Conservation (phyloP, 768 basidiomycete species). For the Xerocomus potaroensis region DNA sequence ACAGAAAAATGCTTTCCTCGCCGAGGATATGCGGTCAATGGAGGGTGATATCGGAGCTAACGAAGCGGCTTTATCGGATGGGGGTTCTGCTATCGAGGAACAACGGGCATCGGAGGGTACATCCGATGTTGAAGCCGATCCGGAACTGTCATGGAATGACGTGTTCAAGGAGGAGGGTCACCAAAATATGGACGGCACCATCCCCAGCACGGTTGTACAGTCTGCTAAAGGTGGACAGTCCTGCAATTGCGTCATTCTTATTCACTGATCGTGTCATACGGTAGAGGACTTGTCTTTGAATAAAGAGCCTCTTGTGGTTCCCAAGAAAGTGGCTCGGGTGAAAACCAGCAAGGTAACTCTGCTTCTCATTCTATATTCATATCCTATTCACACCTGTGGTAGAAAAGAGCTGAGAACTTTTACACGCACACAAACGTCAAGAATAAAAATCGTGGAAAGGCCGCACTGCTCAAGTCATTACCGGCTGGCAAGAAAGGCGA, state of each 20-base stretch:
- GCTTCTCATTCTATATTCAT: neutral
- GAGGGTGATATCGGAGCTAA: slow-evolving; percentile 44
- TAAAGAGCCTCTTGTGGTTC: slow-evolving; percentile 30
- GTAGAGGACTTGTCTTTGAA: slow-evolving; percentile 31
- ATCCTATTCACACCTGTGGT: slow-evolving; percentile 11
- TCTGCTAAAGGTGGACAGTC: slow-evolving; percentile 19
- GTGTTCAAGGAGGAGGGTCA: slow-evolving; percentile 62
- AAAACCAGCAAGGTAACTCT: slow-evolving; percentile 83
- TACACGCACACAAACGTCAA: slow-evolving; percentile 83
- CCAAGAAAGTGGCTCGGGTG: slow-evolving; percentile 73
- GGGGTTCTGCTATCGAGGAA: slow-evolving; percentile 39
- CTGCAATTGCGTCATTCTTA: slow-evolving; percentile 2
- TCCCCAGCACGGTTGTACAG: slow-evolving; percentile 4
- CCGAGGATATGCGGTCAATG: slow-evolving; percentile 73
- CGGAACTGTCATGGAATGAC: slow-evolving; percentile 79
- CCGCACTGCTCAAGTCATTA: slow-evolving; percentile 54
- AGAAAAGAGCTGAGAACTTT: slow-evolving; percentile 90
- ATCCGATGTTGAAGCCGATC: slow-evolving; percentile 32
- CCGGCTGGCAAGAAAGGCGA: slow-evolving; percentile 48
- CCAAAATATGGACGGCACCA: slow-evolving; percentile 14
- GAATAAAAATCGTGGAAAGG: slow-evolving; percentile 74
- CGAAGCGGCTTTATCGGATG: slow-evolving; percentile 29
- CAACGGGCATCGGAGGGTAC: slow-evolving; percentile 35
- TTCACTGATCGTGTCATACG: slow-evolving; percentile 8
- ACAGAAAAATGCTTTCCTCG: slow-evolving; percentile 83